Conservation (phyloP, 768 basidiomycete species). For the Panellus pusillus region DNA sequence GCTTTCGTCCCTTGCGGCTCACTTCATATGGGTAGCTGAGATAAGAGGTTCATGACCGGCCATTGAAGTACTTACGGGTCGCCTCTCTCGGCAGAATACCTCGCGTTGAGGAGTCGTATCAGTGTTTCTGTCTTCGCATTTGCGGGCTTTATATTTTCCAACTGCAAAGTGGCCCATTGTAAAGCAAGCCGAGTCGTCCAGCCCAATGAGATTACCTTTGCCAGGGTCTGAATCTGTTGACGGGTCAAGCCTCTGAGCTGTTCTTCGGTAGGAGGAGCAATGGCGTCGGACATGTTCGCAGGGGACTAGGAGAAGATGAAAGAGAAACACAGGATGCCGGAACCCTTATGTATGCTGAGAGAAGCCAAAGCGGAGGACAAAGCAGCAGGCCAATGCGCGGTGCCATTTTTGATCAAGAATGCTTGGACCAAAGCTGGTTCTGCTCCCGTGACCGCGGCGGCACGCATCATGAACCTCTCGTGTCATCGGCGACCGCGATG, state of each 20-base stretch:
- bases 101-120: constrained; percentile 2
- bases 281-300: background rate
- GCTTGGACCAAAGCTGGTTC: too few relatives aligned
- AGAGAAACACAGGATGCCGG: background rate
- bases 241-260: constrained; percentile 4
- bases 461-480: too few relatives aligned
- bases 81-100: background rate
- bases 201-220: constrained; percentile 1
- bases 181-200: background rate
- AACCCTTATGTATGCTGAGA: background rate
- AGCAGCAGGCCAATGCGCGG: background rate
- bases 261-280: background rate
- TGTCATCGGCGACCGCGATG: too few relatives aligned
- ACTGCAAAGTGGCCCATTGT: background rate
- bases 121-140: constrained; percentile 1
- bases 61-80: background rate
- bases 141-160: constrained; percentile 6
- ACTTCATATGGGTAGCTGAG: too few relatives aligned
- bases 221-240: constrained; percentile 4
- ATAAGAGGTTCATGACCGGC: too few relatives aligned
- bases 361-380: constrained; percentile 1
- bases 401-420: background rate
- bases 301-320: background rate
- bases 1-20: too few relatives aligned
- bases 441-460: too few relatives aligned